phyloP scores from a whole-genome alignment of 164 flowering plant species.

The Liquidambar formosana region DNA sequence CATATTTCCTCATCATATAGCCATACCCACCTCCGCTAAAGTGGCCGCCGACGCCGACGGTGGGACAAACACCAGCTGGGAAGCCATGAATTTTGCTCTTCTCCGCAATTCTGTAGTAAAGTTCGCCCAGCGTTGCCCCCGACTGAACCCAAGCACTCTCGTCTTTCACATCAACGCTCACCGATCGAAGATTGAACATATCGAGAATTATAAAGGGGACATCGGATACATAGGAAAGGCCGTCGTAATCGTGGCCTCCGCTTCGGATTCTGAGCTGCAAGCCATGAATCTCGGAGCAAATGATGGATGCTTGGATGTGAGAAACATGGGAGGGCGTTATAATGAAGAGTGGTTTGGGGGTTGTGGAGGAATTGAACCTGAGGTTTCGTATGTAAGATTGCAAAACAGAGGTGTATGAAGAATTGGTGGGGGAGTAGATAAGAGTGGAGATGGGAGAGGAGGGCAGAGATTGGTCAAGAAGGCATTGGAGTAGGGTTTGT shows the following conservation, averaged over 20 bases:
- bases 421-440: slow-evolving; percentile 22
- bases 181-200: slow-evolving; percentile 23
- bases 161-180: slow-evolving; percentile 22
- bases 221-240: slow-evolving; percentile 37
- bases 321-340: slow-evolving; percentile 25
- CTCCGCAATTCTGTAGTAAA: slow-evolving; percentile 36
- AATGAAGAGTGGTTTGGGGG: slow-evolving; percentile 31
- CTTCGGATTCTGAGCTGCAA: slow-evolving; percentile 39
- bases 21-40: slow-evolving; percentile 55
- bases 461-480: slow-evolving; percentile 8
- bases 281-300: slow-evolving; percentile 26
- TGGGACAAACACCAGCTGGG: slow-evolving; percentile 42
- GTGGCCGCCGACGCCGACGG: slow-evolving; percentile 43
- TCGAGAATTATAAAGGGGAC: slow-evolving; percentile 38
- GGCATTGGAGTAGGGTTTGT: slow-evolving; percentile 26
- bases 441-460: slow-evolving; percentile 18
- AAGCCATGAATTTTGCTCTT: slow-evolving; percentile 39
- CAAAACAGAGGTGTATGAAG: slow-evolving; percentile 24
- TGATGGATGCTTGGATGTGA: slow-evolving; percentile 35
- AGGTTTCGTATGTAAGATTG: slow-evolving; percentile 31
- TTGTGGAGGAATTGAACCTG: slow-evolving; percentile 21
- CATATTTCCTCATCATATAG: slow-evolving; percentile 43
- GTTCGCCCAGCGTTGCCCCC: slow-evolving; percentile 44
- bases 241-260: slow-evolving; percentile 56
- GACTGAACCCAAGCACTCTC: slow-evolving; percentile 43